Conservation (phyloP, 495 filamentous ascomycete species). For the Hypoxylon intermedium region DNA sequence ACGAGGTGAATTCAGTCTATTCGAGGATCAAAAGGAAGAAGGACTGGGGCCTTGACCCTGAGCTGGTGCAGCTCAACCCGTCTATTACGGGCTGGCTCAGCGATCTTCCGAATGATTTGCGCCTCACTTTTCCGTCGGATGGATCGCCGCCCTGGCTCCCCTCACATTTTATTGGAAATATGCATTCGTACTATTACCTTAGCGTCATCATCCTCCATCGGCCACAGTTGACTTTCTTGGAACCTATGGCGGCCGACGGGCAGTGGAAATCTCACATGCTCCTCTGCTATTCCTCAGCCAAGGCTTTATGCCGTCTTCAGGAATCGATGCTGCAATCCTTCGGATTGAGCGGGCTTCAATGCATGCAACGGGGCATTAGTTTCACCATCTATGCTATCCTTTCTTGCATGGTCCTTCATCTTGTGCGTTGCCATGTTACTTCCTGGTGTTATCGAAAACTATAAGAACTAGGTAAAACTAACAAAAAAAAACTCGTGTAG, state of each 20-base stretch:
- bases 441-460: slow-evolving; percentile 3
- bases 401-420: slow-evolving; percentile 92
- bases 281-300: slow-evolving; percentile 85
- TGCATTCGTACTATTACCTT: slow-evolving; percentile 92
- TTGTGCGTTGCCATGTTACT: slow-evolving; percentile 65
- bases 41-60: slow-evolving; percentile 89
- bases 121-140: slow-evolving; percentile 78
- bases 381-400: slow-evolving; percentile 93
- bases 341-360: slow-evolving; percentile 81
- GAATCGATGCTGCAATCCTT: slow-evolving; percentile 81
- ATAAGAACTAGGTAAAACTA: not conserved
- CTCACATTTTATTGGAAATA: slow-evolving; percentile 88
- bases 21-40: slow-evolving; percentile 80
- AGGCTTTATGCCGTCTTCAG: slow-evolving; percentile 87
- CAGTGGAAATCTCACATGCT: slow-evolving; percentile 89
- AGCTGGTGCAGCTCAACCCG: slow-evolving; percentile 79
- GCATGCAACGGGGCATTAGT: slow-evolving; percentile 94
- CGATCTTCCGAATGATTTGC: slow-evolving; percentile 79
- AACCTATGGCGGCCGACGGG: slow-evolving; percentile 73
- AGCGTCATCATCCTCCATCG: slow-evolving; percentile 87
- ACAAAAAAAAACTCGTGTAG: slow-evolving; percentile 54
- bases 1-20: slow-evolving; percentile 77
- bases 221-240: slow-evolving; percentile 81
- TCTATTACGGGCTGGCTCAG: slow-evolving; percentile 75
- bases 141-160: slow-evolving; percentile 84